Evolutionary conservation across 2,329 filamentous ascomycete species (phyloP), one percentile per base, ranked within the genome.

Genomic region (Fusarium nodosum): DNA sequence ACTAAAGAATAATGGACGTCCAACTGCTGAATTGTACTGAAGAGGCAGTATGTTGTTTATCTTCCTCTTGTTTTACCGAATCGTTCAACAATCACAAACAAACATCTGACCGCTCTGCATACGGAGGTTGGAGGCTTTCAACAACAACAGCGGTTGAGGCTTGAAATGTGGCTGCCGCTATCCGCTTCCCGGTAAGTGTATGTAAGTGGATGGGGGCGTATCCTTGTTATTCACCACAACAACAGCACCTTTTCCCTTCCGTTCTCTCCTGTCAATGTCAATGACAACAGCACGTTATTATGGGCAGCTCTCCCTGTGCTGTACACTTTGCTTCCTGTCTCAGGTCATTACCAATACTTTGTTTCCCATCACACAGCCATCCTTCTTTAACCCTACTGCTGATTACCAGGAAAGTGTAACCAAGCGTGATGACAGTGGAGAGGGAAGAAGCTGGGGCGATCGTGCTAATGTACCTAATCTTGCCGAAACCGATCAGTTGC

Each of bases 121-220:
- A 22, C 20, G 11, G 41, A 53, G 51, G 28, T n/a, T 51, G 31
- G 11, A 28, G 33, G 7, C 34, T 36, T 54, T 55, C 30, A 69
- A 60, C 54, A 36, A 69, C 51, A 45, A 46, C 50, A 18, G 46
- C 60, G 60, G 65, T 15, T 66, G 55, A 56, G 66, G 66, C 66
- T 62, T 64, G 16, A 36, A 45, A 10, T 59, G 60, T 64, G 66
- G 61, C 66, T 67, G 53, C 54, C 60, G 24, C 66, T 62, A 56
- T 62, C 44, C 52, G 42, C 36, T 68, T 52, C 44, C 48, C 41
- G 36, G 66, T 39, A 69, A 69, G 54, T 45, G 8, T 10, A 41
- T 45, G 12, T 7, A 41, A 28, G 33, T 50, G 22, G 45, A 38
- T 34, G 38, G 26, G 48, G 31, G 22, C 28, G 34, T 42, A 45